Conservation (phyloP, 2,329 filamentous ascomycete genomes). For the Ascosphaera apis region DNA sequence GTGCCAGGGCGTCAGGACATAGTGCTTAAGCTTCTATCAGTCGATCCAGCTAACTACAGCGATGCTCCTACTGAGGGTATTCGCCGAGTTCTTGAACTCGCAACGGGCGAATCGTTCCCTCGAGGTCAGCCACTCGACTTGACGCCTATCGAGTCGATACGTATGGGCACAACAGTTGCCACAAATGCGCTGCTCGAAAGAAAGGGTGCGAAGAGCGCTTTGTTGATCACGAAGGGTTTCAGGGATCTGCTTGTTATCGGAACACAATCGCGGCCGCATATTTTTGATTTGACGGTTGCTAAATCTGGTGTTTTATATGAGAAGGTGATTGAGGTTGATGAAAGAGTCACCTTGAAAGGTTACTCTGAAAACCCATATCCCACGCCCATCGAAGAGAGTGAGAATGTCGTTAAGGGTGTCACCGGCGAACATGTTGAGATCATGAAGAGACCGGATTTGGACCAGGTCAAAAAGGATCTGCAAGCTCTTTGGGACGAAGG, state of each 20-base stretch:
- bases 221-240: constrained; percentile 75
- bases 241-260: constrained; percentile 71
- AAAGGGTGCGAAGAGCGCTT: constrained; percentile 68
- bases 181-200: constrained; percentile 77
- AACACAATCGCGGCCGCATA: constrained; percentile 70
- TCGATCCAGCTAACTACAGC: constrained; percentile 11
- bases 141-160: constrained; percentile 30
- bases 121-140: constrained; percentile 15
- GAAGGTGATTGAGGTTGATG: constrained; percentile 62
- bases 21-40: constrained; percentile 13
- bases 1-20: constrained; percentile 9
- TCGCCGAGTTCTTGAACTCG: constrained; percentile 44
- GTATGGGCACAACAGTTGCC: constrained; percentile 86
- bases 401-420: constrained; percentile 40
- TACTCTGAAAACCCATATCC: constrained; percentile 37
- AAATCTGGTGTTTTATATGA: constrained; percentile 75
- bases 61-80: constrained; percentile 51
- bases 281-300: constrained; percentile 70
- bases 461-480: constrained; percentile 33
- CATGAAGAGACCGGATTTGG: constrained; percentile 33
- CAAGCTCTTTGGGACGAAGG: constrained; percentile 44
- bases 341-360: constrained; percentile 35
- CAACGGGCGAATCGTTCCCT: constrained; percentile 14
- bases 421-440: constrained; percentile 44
- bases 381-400: constrained; percentile 41